These are phyloP conservation scores for Themeda triandra DNA, from an alignment of 176 grass and related monocot species.

Conservation along the genomic window DNA sequence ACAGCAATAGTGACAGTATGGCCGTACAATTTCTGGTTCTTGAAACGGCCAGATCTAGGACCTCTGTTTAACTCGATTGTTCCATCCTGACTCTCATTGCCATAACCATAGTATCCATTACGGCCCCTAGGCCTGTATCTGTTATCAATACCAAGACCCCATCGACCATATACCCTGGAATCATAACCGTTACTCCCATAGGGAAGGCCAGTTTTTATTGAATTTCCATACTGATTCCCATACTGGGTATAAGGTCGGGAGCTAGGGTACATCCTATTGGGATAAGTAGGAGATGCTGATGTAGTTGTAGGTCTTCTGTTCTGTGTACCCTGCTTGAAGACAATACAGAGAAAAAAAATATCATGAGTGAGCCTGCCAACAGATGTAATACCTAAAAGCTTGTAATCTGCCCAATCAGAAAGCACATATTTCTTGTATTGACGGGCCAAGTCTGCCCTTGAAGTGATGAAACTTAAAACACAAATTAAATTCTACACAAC, in stretches of 20 bases:
- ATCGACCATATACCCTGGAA: constrained; percentile 64
- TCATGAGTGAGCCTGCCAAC: background rate
- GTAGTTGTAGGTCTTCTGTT: constrained; percentile 48
- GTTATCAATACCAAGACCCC: constrained; percentile 54
- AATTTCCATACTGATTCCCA: constrained; percentile 66
- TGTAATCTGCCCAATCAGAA: background rate
- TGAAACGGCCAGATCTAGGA: constrained; percentile 76
- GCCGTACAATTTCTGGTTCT: constrained; percentile 69
- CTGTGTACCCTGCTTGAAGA: constrained; percentile 35
- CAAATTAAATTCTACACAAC: background rate
- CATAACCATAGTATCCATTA: constrained; percentile 70
- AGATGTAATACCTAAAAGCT: background rate
- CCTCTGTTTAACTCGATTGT: constrained; percentile 88
- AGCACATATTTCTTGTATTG: background rate
- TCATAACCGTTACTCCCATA: constrained; percentile 66
- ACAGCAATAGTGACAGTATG: constrained; percentile 62
- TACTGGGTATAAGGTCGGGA: constrained; percentile 60
- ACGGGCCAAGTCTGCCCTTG: background rate
- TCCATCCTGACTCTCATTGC: constrained; percentile 71
- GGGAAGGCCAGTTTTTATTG: constrained; percentile 46
- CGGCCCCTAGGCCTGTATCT: constrained; percentile 72
- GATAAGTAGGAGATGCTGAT: constrained; percentile 43
- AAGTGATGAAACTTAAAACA: background rate
- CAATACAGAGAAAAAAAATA: background rate
- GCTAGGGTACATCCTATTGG: constrained; percentile 77